phyloP scores from a whole-genome alignment of 2,329 filamentous ascomycete genomes.

The Mariannaea sp. region DNA sequence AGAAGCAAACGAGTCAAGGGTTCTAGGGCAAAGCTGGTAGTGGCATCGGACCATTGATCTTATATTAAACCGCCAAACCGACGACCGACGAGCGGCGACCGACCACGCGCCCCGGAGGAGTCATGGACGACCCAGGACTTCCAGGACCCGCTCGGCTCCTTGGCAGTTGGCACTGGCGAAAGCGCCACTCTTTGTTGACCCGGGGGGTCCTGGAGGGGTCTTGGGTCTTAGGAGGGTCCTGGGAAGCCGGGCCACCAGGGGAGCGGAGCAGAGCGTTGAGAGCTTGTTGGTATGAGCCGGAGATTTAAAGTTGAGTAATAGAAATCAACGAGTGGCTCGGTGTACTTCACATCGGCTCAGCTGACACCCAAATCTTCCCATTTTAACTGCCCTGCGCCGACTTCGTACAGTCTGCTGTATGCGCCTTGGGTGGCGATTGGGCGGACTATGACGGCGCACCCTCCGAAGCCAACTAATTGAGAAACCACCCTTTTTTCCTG shows the following conservation, averaged over 20 bases:
- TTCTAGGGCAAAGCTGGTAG: neutral
- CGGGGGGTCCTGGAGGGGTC: neutral
- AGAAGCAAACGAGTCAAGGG: conserved; percentile 4
- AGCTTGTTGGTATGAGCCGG: conserved; percentile 35
- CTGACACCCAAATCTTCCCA: conserved; percentile 2
- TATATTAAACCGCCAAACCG: conserved; percentile 12
- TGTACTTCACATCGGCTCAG: neutral
- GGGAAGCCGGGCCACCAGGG: conserved; percentile 20
- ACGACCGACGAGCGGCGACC: conserved; percentile 9
- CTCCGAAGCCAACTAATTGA: conserved; percentile 44
- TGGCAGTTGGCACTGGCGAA: conserved; percentile 10
- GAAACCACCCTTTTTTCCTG: conserved; percentile 43
- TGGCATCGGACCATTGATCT: conserved; percentile 9
- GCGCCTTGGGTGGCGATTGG: conserved; percentile 34
- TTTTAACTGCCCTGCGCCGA: neutral
- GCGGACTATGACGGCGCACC: too few relatives aligned
- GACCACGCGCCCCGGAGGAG: conserved; percentile 11
- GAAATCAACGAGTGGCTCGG: conserved; percentile 49
- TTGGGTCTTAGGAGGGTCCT: too few relatives aligned
- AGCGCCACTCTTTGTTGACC: conserved; percentile 16
- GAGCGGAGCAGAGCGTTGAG: conserved; percentile 18
- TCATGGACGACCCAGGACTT: conserved; percentile 5
- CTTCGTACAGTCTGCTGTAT: too few relatives aligned
- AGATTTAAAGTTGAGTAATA: conserved; percentile 50
- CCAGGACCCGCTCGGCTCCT: neutral